Base-by-base conservation (phyloP, 228 moss, liverwort and hornwort species). In the Sphagnum fallax region DNA sequence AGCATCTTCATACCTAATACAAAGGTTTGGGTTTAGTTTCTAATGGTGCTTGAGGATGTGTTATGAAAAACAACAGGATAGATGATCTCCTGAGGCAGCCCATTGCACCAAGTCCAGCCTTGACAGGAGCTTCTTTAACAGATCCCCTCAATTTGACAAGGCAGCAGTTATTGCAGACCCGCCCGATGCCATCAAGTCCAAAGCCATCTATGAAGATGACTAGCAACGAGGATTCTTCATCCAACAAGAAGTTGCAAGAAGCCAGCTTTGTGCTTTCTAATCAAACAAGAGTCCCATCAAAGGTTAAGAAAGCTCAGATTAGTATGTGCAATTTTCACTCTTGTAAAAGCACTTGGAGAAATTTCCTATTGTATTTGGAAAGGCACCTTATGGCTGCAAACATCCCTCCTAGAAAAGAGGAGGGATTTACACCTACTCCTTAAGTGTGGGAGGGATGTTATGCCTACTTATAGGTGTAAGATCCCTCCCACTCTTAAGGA, bases 21-120 rank as follows among this genome's bases (percentile, higher is more conserved):
- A 3, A 32, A 32, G 32, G 32, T 32, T 32, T 32, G 32, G 32
- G 32, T 32, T 32, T 32, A 32, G 32, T 32, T 32, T 32, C 32
- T 55, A 55, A 55, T 55, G 55, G 55, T 55, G 55, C 32, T 12
- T 8, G 8, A 12, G 6, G 49, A 65, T 13, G 48, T 65, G 11
- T 65, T 47, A 7, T 47, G 65, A 8, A 12, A 71, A 62, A 62
- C 62, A 71, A 62, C 16, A 16, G 61, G 61, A 71, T 52, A 64
- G 71, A 60, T 68, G 79, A 81, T 69, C 67, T 82, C 60, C 78
- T 68, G 49, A 80, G 71, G 76, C 80, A 82, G n/a, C 88, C 88
- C 67, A 69, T 71, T 73, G 73, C 80, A 48, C 61, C 70, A 9
- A 76, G 75, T 7, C 60, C 70, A 64, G 50, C 58, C 52, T 69